Conservation (phyloP, 306 rosid species). For the Vigna hirtella region DNA sequence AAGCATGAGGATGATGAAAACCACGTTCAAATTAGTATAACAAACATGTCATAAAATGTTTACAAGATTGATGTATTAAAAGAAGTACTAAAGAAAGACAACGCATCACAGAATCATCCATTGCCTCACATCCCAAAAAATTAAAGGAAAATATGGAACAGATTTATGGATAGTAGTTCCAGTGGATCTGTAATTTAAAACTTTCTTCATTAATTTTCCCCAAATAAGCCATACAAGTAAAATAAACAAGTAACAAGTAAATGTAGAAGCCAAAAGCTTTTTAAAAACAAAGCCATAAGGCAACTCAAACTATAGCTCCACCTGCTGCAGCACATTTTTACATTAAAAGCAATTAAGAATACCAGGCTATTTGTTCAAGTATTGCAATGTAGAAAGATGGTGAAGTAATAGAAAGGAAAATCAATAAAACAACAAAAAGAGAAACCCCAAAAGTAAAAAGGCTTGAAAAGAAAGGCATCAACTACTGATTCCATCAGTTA, state of each 20-base stretch:
- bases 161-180: neutral
- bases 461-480: conserved; percentile 13
- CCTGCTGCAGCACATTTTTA: conserved; percentile 40
- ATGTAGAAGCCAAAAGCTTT: conserved; percentile 1
- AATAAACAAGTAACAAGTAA: neutral
- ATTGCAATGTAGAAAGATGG: conserved; percentile 32
- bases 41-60: neutral
- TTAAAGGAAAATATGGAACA: neutral
- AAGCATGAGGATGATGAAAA: conserved; percentile 16
- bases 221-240: conserved; percentile 11
- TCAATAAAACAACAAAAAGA: conserved; percentile 13
- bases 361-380: conserved; percentile 22
- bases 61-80: conserved; percentile 7
- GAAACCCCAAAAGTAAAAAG: conserved; percentile 16
- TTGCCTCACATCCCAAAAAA: neutral
- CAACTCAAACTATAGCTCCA: conserved; percentile 35
- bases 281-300: conserved; percentile 14
- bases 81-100: conserved; percentile 12
- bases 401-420: conserved; percentile 25
- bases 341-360: conserved; percentile 21
- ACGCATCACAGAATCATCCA: conserved; percentile 12
- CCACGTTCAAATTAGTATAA: conserved; percentile 9
- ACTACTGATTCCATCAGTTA: conserved; percentile 46
- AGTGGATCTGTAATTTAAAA: neutral
- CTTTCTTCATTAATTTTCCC: conserved; percentile 6